Evolutionary conservation across 2,329 filamentous ascomycete species (phyloP).

Genomic region (Claviceps pazoutovae): DNA sequence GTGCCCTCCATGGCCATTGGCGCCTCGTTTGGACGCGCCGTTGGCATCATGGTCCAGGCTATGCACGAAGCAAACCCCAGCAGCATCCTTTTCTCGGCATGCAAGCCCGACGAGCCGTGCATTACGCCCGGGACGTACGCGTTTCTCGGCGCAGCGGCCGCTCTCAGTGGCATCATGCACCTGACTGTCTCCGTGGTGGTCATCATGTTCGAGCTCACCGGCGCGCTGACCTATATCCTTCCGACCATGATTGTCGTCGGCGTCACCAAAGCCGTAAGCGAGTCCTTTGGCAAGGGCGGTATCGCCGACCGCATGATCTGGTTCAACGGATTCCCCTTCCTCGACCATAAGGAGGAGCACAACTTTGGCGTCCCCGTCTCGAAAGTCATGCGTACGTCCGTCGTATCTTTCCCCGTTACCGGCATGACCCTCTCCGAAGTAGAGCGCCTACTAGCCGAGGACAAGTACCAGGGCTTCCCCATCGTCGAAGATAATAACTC

Average conservation of each 20-base stretch:
- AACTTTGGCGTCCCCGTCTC: constrained; percentile 92
- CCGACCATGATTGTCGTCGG: constrained; percentile 99
- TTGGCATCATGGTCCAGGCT: constrained; percentile 89
- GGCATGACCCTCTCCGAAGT: constrained; percentile 65
- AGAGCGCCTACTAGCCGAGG: constrained; percentile 61
- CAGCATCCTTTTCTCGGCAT: constrained; percentile 76
- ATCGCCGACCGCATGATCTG: constrained; percentile 98
- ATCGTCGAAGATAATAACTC: constrained; percentile 62
- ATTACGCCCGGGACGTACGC: constrained; percentile 97
- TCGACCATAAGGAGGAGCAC: constrained; percentile 96
- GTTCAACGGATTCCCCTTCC: constrained; percentile 93
- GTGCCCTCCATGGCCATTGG: constrained; percentile 97
- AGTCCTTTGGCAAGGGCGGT: constrained; percentile 85
- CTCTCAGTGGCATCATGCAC: constrained; percentile 94
- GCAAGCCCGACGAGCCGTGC: constrained; percentile 81
- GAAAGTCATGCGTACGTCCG: constrained; percentile 69
- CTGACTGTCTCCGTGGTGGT: constrained; percentile 93
- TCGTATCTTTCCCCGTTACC: constrained; percentile 58
- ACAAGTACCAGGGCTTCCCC: constrained; percentile 84
- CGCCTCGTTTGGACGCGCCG: constrained; percentile 79
- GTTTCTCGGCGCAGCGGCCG: constrained; percentile 82
- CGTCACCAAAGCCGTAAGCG: constrained; percentile 84
- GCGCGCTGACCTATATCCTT: constrained; percentile 91
- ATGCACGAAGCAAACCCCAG: constrained; percentile 72
- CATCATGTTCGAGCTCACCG: constrained; percentile 98